Evolutionary conservation across 345 rosid genomes (phyloP).

Genomic region (Jatropha curcas): DNA sequence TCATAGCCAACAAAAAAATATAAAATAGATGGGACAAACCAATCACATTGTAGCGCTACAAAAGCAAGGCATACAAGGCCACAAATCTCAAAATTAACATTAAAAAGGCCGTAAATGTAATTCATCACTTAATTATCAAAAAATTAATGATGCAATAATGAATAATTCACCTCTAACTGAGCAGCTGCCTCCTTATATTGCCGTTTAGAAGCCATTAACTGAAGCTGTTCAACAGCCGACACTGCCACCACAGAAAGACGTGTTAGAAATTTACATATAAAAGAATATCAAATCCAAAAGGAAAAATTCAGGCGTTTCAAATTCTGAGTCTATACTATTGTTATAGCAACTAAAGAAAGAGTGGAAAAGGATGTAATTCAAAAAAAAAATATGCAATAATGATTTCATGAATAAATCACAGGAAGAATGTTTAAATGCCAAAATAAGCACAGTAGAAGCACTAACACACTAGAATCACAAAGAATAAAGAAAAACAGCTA

Average conservation of each 20-base stretch:
- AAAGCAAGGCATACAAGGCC: neutral
- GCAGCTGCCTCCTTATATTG: slow-evolving; percentile 98
- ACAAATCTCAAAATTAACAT: neutral
- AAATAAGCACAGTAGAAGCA: neutral
- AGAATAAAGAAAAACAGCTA: neutral
- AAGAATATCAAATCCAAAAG: neutral
- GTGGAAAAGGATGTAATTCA: neutral
- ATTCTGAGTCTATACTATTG: neutral
- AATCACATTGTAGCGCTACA: neutral
- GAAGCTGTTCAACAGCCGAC: slow-evolving; percentile 99
- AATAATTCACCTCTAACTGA: slow-evolving; percentile 80
- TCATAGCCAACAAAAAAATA: neutral
- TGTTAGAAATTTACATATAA: slow-evolving; percentile 17
- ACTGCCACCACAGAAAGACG: slow-evolving; percentile 52
- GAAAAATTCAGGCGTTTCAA: neutral
- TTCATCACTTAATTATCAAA: neutral
- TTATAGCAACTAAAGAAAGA: neutral
- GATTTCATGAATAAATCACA: neutral
- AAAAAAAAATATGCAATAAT: neutral
- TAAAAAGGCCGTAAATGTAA: neutral
- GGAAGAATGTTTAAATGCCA: neutral
- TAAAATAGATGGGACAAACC: neutral
- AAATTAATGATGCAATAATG: neutral
- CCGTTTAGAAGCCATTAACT: slow-evolving; percentile 95
- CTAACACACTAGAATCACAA: no score